These are phyloP conservation scores for carrot (Daucus carota) DNA, from an alignment of 129 eudicot genomes.

Conservation along the genomic window DH1_v3.0 NC_030389.2:30729001-30729500, in stretches of 20 bases:
- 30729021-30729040: not conserved
- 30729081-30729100: too few species aligned
- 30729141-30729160: not conserved
- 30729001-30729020: not conserved
- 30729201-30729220: not conserved
- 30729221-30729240: not conserved
- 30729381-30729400: not conserved
- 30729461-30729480: not conserved
- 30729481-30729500: not conserved
- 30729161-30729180: not conserved
- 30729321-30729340: not conserved
- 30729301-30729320: not conserved
- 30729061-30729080: not conserved
- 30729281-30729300: not conserved
- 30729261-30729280: not conserved
- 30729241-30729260: not conserved
- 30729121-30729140: not conserved
- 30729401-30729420: not conserved
- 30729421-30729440: not conserved
- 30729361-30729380: not conserved
- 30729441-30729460: not conserved
- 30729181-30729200: not conserved
- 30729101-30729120: not conserved
- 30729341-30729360: not conserved
- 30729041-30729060: not conserved